A percentile compares a stretch with the other conserved stretches of the same genome.
phyloP scores from a whole-genome alignment of 495 filamentous ascomycete genomes.

The Tuber indicum region DNA sequence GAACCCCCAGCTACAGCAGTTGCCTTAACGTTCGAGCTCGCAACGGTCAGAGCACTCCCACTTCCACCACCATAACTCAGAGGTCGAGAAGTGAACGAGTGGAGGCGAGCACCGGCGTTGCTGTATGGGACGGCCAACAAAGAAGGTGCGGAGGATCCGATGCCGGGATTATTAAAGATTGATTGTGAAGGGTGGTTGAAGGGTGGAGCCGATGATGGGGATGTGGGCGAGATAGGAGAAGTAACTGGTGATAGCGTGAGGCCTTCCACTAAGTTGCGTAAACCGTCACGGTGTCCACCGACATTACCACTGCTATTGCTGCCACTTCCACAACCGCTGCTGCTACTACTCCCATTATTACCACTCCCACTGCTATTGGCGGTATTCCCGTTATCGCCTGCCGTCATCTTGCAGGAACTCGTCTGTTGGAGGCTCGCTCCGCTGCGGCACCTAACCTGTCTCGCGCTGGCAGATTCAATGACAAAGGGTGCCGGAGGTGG shows the following conservation, averaged over 20 bases:
- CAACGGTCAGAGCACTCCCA: constrained; percentile 9
- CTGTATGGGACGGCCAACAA: not conserved
- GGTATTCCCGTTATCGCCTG: constrained; percentile 3
- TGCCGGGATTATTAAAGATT: constrained; percentile 37
- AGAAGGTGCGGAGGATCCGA: constrained; percentile 5
- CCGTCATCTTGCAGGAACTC: not conserved
- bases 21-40: not conserved
- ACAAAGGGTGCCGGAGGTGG: not conserved
- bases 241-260: constrained; percentile 32
- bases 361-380: constrained; percentile 9
- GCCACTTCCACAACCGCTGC: not conserved
- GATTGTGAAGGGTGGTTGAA: constrained; percentile 21
- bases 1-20: constrained; percentile 9
- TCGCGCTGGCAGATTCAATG: not conserved
- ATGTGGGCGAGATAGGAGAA: constrained; percentile 22
- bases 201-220: constrained; percentile 7
- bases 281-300: constrained; percentile 8
- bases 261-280: constrained; percentile 26
- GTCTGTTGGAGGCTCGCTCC: not conserved
- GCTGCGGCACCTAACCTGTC: not conserved
- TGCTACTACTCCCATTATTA: not conserved
- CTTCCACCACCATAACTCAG: constrained; percentile 29
- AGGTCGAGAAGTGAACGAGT: constrained; percentile 29
- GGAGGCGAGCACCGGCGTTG: constrained; percentile 20
- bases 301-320: not conserved